Conservation (phyloP, 768 basidiomycete species). For the Kwoniella europaea region DNA sequence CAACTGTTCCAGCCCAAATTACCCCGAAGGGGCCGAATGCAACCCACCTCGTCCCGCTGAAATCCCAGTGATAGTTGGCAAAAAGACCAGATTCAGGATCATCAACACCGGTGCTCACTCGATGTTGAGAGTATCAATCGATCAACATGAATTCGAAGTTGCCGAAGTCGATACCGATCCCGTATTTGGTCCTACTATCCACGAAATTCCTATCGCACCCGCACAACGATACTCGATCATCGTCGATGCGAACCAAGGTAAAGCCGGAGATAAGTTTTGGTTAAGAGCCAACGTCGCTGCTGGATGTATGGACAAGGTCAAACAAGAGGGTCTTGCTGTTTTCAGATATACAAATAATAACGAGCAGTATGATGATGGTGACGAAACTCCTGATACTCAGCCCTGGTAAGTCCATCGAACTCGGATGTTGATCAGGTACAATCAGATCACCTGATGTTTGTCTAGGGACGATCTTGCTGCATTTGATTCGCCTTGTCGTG, state of each 20-base stretch:
- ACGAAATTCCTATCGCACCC: conserved; percentile 32
- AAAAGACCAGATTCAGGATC: conserved; percentile 33
- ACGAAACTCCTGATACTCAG: conserved; percentile 12
- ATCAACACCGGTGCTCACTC: conserved; percentile 31
- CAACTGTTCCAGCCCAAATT: conserved; percentile 20
- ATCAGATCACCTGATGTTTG: neutral
- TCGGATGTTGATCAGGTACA: neutral
- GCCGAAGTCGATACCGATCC: conserved; percentile 44
- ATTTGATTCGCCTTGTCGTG: conserved; percentile 21
- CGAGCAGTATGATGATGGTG: neutral
- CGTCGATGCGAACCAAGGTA: conserved; percentile 32
- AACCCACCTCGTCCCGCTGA: conserved; percentile 19
- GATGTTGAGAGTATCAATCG: conserved; percentile 31
- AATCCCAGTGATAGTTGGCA: conserved; percentile 26
- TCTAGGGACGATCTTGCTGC: conserved; percentile 36
- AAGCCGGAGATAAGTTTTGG: conserved; percentile 35
- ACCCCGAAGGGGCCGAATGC: conserved; percentile 12
- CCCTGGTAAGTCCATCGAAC: conserved; percentile 30
- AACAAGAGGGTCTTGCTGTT: conserved; percentile 20
- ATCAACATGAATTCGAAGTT: conserved; percentile 27
- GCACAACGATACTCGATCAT: conserved; percentile 45
- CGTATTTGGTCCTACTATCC: conserved; percentile 23
- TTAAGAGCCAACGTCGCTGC: conserved; percentile 23
- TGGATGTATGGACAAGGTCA: conserved; percentile 20
- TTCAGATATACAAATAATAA: conserved; percentile 34